phyloP scores from a whole-genome alignment of 768 basidiomycete genomes.

The Tylopilus sp. region DNA sequence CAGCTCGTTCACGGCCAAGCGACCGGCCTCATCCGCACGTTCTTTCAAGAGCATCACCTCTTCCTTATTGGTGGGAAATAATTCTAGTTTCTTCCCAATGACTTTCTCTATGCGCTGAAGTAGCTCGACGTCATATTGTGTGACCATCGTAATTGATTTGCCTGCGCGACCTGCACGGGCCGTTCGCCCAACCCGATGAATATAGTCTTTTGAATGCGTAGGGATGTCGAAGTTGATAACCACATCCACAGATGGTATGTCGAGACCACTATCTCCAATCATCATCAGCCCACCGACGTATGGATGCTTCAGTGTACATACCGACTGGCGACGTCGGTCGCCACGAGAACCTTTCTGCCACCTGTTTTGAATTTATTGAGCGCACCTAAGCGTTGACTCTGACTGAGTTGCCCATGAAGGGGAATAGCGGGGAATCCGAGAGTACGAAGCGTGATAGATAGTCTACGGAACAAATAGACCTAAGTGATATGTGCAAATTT shows the following conservation, averaged over 20 bases:
- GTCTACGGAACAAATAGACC: conserved; percentile 36
- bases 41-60: conserved; percentile 86
- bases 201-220: conserved; percentile 98
- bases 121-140: conserved; percentile 97
- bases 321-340: conserved; percentile 95
- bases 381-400: conserved; percentile 90
- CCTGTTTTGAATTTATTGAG: conserved; percentile 95
- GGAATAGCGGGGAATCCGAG: conserved; percentile 95
- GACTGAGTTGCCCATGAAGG: conserved; percentile 90
- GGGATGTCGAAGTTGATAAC: conserved; percentile 99
- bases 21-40: conserved; percentile 82
- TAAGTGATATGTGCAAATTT: neutral
- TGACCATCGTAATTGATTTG: conserved; percentile 95
- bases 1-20: conserved; percentile 75
- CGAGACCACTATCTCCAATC: conserved; percentile 63
- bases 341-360: conserved; percentile 85
- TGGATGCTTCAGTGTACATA: conserved; percentile 33
- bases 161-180: conserved; percentile 97
- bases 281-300: conserved; percentile 6
- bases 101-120: conserved; percentile 93
- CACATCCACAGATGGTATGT: conserved; percentile 93
- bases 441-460: conserved; percentile 85
- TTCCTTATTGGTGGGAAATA: conserved; percentile 84
- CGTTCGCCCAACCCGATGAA: conserved; percentile 96
- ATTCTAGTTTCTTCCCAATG: conserved; percentile 86